Conservation (phyloP, 1,139 yeast genomes). For the Taphrina confusa region DNA sequence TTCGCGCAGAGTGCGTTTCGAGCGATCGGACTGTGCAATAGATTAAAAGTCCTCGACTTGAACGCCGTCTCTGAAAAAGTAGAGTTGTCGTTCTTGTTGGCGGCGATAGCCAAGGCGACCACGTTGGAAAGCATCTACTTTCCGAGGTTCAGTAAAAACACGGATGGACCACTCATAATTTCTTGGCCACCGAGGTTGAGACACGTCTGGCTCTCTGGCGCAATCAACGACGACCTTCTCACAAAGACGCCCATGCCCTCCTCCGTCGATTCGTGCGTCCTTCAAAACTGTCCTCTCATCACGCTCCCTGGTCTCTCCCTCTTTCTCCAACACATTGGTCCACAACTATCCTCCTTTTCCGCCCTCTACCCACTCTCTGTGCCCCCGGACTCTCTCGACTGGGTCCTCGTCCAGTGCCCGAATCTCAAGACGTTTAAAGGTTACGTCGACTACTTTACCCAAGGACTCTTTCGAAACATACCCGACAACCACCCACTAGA, state of each 20-base stretch:
- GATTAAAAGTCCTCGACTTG: constrained; percentile 67
- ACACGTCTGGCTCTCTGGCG: constrained; percentile 80
- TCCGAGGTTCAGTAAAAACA: constrained; percentile 69
- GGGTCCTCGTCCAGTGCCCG: constrained; percentile 73
- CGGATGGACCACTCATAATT: constrained; percentile 9
- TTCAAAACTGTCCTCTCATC: constrained; percentile 84
- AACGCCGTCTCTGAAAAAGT: constrained; percentile 91
- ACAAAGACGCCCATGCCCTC: constrained; percentile 64
- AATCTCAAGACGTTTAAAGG: constrained; percentile 62
- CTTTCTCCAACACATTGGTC: constrained; percentile 64
- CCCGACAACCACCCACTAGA: constrained; percentile 58
- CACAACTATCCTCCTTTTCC: constrained; percentile 60
- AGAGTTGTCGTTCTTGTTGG: constrained; percentile 73
- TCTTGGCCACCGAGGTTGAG: constrained; percentile 80
- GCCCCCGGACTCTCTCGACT: constrained; percentile 69
- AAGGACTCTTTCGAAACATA: constrained; percentile 46
- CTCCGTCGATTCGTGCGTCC: constrained; percentile 68
- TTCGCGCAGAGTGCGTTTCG: constrained; percentile 88
- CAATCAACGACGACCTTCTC: constrained; percentile 79
- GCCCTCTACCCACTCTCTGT: constrained; percentile 90
- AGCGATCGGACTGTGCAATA: constrained; percentile 68
- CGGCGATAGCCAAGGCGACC: constrained; percentile 62
- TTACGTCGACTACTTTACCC: constrained; percentile 78
- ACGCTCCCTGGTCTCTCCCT: constrained; percentile 60
- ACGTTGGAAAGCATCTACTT: constrained; percentile 74